Evolutionary conservation across 805 yeast species (phyloP).

Genomic region (Monosporozyma servazzii): DNA sequence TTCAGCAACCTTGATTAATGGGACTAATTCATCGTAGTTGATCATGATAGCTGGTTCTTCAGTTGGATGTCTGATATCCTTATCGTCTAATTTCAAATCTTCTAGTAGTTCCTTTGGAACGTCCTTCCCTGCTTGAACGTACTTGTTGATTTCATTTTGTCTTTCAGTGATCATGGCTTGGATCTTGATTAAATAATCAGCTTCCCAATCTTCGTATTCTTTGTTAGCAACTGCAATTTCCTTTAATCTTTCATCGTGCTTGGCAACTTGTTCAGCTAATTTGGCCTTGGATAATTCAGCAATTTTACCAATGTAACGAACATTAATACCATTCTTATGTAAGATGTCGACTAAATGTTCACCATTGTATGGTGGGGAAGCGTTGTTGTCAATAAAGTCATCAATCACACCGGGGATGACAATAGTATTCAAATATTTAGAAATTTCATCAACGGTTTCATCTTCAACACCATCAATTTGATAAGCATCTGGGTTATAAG

Average conservation of each 20-base stretch:
- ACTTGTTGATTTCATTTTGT: slow-evolving; percentile 28
- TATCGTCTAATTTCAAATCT: slow-evolving; percentile 27
- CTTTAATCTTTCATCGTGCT: slow-evolving; percentile 19
- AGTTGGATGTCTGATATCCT: slow-evolving; percentile 29
- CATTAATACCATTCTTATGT: slow-evolving; percentile 77
- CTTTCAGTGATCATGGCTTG: slow-evolving; percentile 29
- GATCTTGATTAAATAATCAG: slow-evolving; percentile 21
- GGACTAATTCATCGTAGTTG: slow-evolving; percentile 32
- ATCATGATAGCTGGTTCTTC: slow-evolving; percentile 29
- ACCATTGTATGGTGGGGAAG: slow-evolving; percentile 71
- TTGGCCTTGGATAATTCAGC: slow-evolving; percentile 27
- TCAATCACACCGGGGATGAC: slow-evolving; percentile 54
- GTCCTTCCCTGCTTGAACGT: slow-evolving; percentile 28
- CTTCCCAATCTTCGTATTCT: slow-evolving; percentile 30
- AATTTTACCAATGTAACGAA: slow-evolving; percentile 70
- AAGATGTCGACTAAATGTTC: slow-evolving; percentile 54
- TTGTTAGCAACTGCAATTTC: slow-evolving; percentile 21
- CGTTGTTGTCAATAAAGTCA: slow-evolving; percentile 37
- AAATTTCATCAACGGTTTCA: slow-evolving; percentile 50
- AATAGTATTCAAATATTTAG: slow-evolving; percentile 47
- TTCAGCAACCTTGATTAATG: slow-evolving; percentile 40
- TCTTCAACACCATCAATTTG: slow-evolving; percentile 37
- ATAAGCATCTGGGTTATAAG: slow-evolving; percentile 76
- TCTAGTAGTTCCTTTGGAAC: slow-evolving; percentile 29
- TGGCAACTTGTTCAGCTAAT: slow-evolving; percentile 15